Evolutionary conservation across 345 rosid genomes (phyloP).

Genomic region (Cardamine resedifolia): DNA sequence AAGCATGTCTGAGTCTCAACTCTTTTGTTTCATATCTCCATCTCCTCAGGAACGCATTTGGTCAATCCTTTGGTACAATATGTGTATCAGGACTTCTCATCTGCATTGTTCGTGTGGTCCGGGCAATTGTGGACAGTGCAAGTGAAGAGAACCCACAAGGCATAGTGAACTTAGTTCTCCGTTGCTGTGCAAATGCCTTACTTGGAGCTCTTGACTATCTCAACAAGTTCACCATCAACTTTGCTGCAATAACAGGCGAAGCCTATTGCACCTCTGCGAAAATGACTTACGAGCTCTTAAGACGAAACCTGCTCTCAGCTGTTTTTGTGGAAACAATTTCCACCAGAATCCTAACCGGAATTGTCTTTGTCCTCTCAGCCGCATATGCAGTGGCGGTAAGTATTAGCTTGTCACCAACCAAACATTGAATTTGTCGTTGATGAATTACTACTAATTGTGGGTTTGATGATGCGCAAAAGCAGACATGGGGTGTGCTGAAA

Average conservation of each 20-base stretch:
- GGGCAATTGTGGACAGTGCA: slow-evolving; percentile 79
- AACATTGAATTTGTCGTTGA: neutral
- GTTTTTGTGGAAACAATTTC: slow-evolving; percentile 88
- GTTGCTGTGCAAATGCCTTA: slow-evolving; percentile 62
- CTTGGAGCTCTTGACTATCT: slow-evolving; percentile 69
- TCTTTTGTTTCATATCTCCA: neutral
- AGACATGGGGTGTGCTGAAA: slow-evolving; percentile 68
- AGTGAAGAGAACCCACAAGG: slow-evolving; percentile 72
- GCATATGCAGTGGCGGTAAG: slow-evolving; percentile 75
- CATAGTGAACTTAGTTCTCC: slow-evolving; percentile 57
- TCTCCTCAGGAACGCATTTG: slow-evolving; percentile 76
- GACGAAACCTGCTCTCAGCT: slow-evolving; percentile 87
- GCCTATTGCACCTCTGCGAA: slow-evolving; percentile 82
- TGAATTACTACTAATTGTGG: neutral
- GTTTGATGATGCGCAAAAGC: slow-evolving; percentile 26
- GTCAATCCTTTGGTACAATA: slow-evolving; percentile 82
- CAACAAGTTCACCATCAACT: slow-evolving; percentile 91
- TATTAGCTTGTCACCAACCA: neutral
- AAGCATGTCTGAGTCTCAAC: neutral
- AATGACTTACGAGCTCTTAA: slow-evolving; percentile 88
- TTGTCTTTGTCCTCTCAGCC: slow-evolving; percentile 72
- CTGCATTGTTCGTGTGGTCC: slow-evolving; percentile 65
- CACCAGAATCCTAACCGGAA: slow-evolving; percentile 69
- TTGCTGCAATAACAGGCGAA: slow-evolving; percentile 91
- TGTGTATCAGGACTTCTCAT: slow-evolving; percentile 89